A percentile compares a stretch with the other conserved stretches of the same genome.
These are phyloP conservation scores for Sporothrix brasiliensis DNA, from an alignment of 2,329 filamentous ascomycete genomes.

Conservation along the genomic window DNA sequence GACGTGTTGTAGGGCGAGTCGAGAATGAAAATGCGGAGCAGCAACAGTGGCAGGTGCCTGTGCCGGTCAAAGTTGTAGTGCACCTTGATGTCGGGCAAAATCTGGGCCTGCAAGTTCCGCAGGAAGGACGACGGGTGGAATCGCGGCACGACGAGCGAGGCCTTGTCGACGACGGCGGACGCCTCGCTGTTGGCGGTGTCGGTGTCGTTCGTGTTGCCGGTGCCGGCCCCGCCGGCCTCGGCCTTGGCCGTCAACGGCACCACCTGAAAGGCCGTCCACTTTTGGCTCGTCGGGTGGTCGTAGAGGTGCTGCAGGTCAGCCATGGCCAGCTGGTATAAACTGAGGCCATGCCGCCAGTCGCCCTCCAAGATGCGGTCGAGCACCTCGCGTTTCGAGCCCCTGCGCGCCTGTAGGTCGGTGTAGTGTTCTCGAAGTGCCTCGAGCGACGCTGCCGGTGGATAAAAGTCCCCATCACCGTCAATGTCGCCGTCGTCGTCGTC, in stretches of 20 bases:
- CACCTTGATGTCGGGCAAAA: constrained; percentile 77
- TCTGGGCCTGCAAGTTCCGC: constrained; percentile 71
- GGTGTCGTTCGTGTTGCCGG: constrained; percentile 33
- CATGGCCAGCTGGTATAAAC: constrained; percentile 68
- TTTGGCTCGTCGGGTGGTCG: constrained; percentile 65
- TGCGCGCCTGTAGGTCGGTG: constrained; percentile 59
- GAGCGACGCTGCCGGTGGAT: constrained; percentile 67
- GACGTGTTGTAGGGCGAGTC: constrained; percentile 77
- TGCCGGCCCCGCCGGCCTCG: constrained; percentile 17
- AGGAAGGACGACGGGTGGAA: constrained; percentile 83
- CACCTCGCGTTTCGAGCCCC: constrained; percentile 65
- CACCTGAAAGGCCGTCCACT: constrained; percentile 66
- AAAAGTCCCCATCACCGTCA: constrained; percentile 66
- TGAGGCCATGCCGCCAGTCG: constrained; percentile 69
- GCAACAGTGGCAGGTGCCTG: constrained; percentile 65
- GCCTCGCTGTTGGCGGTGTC: not conserved
- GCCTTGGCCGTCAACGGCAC: constrained; percentile 52
- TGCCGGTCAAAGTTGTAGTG: constrained; percentile 81
- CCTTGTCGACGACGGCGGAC: constrained; percentile 48
- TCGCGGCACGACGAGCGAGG: constrained; percentile 61
- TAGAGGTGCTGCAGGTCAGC: constrained; percentile 68
- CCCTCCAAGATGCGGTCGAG: constrained; percentile 66
- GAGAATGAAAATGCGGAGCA: constrained; percentile 77
- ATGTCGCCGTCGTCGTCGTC: constrained; percentile 52
- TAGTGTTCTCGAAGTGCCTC: constrained; percentile 70